Base-by-base conservation (phyloP, 495 filamentous ascomycete species). In the Aspergillus sclerotioniger region DNA sequence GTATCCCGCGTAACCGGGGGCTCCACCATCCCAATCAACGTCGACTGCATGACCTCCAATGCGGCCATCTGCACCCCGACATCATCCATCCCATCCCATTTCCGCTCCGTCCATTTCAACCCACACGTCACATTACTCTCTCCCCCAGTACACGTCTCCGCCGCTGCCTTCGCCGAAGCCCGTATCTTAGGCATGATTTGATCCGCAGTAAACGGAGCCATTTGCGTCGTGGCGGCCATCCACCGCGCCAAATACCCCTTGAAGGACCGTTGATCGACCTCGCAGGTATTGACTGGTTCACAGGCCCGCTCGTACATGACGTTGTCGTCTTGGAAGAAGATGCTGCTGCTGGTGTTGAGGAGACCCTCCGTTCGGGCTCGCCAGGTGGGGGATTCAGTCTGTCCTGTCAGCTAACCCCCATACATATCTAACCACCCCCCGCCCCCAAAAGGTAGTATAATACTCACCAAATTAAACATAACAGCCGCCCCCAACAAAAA, bases 161-260 rank as follows among this genome's bases (percentile, higher is more conserved):
- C 84, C 21, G 89, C 92, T n/a, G 85, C 88, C 47, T 73, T 63
- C 1, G 88, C 84, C 12, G 89, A 90, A 3, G 80, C 78, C 4
- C 72, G 73, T 12, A 96, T 77, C n/a, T 84, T 77, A 4, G 81
- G 79, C 73, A 90, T 84, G 60, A 96, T 81, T 44, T 65, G 71
- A 39, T 77, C 76, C 29, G 72, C 72, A 2, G 80, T 86, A 67
- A 84, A 88, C 3, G 91, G 90, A 0, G 86, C 90, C 49, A 92
- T 67, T 61, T 90, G 83, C 8, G 87, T 86, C 4, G 83, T 80
- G 6, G 77, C 74, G n/a, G 84, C 84, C 71, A 96, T 81, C 88
- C 90, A 96, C 21, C 91, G 88, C 20, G 89, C 76, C 15, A 93
- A 76, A 73, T 92, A 95, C 33, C 89, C 89, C 72, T 94, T 96